Percentiles rank a stretch among this genome's conserved stretches.
phyloP scores from a whole-genome alignment of 208 protist genomes.

The Trichomonas tenax region DNA sequence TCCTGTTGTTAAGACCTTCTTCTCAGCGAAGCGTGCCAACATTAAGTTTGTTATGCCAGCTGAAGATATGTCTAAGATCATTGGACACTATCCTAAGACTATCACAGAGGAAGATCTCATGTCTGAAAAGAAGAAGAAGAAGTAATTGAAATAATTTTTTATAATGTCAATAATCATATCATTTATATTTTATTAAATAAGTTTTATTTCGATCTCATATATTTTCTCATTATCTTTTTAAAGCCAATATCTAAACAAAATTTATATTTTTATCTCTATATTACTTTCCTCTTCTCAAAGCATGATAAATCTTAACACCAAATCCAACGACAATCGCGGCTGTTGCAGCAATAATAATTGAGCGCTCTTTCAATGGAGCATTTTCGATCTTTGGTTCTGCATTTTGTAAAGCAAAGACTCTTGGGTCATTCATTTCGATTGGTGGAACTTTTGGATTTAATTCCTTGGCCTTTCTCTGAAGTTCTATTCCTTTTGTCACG shows the following conservation, averaged over 20 bases:
- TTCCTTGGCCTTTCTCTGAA: neutral
- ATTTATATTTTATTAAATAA: too few relatives aligned
- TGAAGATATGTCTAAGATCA: neutral
- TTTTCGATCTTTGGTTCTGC: neutral
- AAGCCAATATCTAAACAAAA: too few relatives aligned
- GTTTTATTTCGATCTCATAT: too few relatives aligned
- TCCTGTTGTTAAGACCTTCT: neutral
- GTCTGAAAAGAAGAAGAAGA: neutral
- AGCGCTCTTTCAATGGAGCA: neutral
- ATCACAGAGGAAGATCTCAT: neutral
- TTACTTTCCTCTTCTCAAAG: neutral
- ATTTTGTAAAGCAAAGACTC: neutral
- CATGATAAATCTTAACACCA: neutral
- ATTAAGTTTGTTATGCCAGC: neutral
- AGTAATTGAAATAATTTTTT: neutral
- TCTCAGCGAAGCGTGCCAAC: neutral
- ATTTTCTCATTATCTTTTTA: too few relatives aligned
- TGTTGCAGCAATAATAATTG: neutral
- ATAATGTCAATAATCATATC: neutral
- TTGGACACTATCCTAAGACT: neutral
- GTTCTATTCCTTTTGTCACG: neutral
- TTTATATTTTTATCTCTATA: too few relatives aligned
- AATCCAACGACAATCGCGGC: neutral
- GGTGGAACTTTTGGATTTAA: neutral
- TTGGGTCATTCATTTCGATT: neutral